Percentiles rank a stretch among this genome's conserved stretches.
Evolutionary conservation across 495 filamentous ascomycete genomes (phyloP).

Genomic region (Podospora pseudocomata): DNA sequence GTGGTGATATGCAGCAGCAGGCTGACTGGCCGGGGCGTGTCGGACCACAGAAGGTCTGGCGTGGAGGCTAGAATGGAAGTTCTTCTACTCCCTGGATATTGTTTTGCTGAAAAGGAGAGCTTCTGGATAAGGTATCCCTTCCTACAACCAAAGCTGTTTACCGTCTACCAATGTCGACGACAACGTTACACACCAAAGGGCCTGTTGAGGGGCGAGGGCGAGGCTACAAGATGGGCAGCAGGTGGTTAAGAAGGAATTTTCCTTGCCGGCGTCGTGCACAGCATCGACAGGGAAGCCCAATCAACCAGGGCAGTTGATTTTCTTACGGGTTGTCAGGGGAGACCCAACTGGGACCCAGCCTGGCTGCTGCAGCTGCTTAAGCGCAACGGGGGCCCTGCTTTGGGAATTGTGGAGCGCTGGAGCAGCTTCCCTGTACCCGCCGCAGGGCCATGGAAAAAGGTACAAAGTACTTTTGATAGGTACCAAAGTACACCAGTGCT

Average conservation of each 20-base stretch:
- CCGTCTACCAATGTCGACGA: background rate
- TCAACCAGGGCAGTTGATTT: constrained; percentile 30
- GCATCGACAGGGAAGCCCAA: constrained; percentile 34
- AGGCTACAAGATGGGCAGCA: constrained; percentile 15
- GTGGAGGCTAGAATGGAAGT: constrained; percentile 12
- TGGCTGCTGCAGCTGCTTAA: constrained; percentile 17
- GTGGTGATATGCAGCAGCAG: background rate
- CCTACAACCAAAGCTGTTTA: background rate
- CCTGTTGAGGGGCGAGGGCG: constrained; percentile 14
- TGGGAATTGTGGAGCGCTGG: constrained; percentile 22
- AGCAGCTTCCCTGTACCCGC: constrained; percentile 23
- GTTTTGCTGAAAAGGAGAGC: background rate
- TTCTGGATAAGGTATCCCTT: background rate
- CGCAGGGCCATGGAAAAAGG: background rate
- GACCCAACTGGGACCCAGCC: constrained; percentile 16
- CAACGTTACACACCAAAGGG: constrained; percentile 15
- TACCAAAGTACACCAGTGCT: constrained; percentile 12
- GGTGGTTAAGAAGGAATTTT: constrained; percentile 36
- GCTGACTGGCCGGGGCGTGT: constrained; percentile 7
- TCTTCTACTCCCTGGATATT: constrained; percentile 6
- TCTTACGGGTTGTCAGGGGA: constrained; percentile 36
- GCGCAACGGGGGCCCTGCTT: constrained; percentile 20
- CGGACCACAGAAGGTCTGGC: constrained; percentile 2
- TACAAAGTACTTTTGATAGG: constrained; percentile 3
- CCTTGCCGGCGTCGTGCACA: constrained; percentile 23